phyloP scores from a whole-genome alignment of 495 filamentous ascomycete genomes.

The Penicillium pancosmium region DNA sequence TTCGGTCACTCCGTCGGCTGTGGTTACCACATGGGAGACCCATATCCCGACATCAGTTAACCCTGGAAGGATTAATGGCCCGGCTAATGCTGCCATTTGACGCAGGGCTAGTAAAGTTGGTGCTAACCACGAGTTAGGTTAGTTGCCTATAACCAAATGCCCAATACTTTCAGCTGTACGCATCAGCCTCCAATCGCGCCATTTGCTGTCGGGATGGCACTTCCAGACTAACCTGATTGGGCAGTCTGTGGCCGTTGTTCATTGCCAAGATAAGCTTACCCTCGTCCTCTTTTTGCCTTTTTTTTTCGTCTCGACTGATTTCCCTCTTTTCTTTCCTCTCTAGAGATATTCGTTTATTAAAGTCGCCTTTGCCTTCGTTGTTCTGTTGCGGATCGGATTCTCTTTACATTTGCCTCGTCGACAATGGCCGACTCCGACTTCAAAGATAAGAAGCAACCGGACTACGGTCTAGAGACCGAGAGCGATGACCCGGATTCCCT shows the following conservation, averaged over 20 bases:
- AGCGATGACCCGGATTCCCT: conserved; percentile 11
- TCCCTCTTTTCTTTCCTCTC: neutral
- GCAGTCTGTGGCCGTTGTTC: neutral
- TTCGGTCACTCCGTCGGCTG: conserved; percentile 1
- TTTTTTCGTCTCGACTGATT: neutral
- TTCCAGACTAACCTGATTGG: neutral
- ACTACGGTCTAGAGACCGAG: neutral
- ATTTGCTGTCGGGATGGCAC: neutral
- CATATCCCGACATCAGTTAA: neutral
- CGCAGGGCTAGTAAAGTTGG: neutral
- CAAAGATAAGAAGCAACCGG: conserved; percentile 2
- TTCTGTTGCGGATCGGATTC: neutral
- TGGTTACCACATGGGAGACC: neutral
- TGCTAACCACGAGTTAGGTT: neutral
- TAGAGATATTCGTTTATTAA: neutral
- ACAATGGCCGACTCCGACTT: neutral
- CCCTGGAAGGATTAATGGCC: neutral
- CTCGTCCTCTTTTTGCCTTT: neutral
- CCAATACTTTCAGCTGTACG: neutral
- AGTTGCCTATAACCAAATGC: neutral
- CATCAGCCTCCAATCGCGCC: conserved; percentile 1
- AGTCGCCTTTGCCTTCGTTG: neutral
- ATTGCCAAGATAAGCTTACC: neutral
- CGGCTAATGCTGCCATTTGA: neutral
- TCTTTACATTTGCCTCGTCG: neutral